Base-by-base conservation (phyloP, 352 stramenopile species). In the Pythium insidiosum region DNA sequence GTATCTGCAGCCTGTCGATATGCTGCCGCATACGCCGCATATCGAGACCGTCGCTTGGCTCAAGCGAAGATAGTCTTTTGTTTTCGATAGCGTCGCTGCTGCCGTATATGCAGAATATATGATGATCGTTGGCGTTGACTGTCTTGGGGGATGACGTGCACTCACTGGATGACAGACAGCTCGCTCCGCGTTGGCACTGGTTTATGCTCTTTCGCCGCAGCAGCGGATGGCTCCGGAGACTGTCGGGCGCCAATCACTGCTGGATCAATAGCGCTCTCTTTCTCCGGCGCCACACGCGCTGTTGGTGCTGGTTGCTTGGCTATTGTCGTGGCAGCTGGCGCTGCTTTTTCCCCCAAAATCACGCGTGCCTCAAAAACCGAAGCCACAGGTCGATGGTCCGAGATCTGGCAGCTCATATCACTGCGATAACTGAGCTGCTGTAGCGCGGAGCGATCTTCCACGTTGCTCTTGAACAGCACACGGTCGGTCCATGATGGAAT, bases 401-500 rank as follows among this genome's bases (percentile, higher is more conserved):
- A 89, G 4, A 68, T 80, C 35, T 76, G 72, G 42, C 88, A 85
- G 26, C 49, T 51, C 48, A 75, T 72, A 43, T 88, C 56, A 39
- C 76, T 87, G 10, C 70, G 59, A 42, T 91, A 91, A 49, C 64
- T 71, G 13, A 80, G 47, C 11, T 86, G 24, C 28, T 79, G 54
- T 24, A 88, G 65, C 37, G 81, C 76, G n/a, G n/a, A n/a, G 6
- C 61, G 29, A 12, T 47, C 19, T 20, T 73, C 71, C 2, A 68
- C 56, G 29, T 88, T 88, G 15, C 66, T 81, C 20, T 77, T 45
- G 36, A 73, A 91, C 10, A 98, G 53, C 23, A 98, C 85, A 16
- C 95, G 73, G 66, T 98, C 95, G n/a, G 95, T 98, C 91, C 90
- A 98, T 12, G 92, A 95, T 26, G 92, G 95, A 38, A 98, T 92